Percentiles rank a stretch among this genome's conserved stretches.
Conservation (phyloP, 371 early-diverging fungal species). For the Gilbertella persicaria region DNA sequence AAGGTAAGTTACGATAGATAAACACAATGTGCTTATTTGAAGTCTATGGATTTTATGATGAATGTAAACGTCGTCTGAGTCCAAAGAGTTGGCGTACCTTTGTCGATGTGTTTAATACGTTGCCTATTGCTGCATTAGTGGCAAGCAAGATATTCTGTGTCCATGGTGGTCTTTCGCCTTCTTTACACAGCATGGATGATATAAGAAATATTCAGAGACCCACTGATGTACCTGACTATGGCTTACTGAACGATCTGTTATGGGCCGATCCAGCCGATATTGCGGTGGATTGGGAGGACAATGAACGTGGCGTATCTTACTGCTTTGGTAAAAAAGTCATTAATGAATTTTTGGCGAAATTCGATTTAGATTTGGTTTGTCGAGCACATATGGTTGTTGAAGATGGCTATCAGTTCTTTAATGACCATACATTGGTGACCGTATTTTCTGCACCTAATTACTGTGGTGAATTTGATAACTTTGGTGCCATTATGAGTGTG, state of each 20-base stretch:
- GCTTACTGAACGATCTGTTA: conserved; percentile 78
- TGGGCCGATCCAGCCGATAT: conserved; percentile 89
- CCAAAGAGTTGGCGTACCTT: conserved; percentile 97
- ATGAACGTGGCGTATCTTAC: conserved; percentile 96
- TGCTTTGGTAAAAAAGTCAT: conserved; percentile 92
- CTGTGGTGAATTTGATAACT: conserved; percentile 97
- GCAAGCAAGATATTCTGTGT: conserved; percentile 98
- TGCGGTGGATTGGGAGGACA: conserved; percentile 91
- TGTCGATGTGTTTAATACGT: conserved; percentile 97
- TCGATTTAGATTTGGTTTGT: conserved; percentile 92
- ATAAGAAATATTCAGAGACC: conserved; percentile 90
- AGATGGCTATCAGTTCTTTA: conserved; percentile 98
- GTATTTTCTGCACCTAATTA: conserved; percentile 98
- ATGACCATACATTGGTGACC: conserved; percentile 88
- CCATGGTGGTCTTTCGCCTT: conserved; percentile 90
- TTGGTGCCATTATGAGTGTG: conserved; percentile 94
- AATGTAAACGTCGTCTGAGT: conserved; percentile 96
- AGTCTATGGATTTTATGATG: conserved; percentile 99
- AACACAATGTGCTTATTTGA: no score
- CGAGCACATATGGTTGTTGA: conserved; percentile 96
- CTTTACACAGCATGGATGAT: conserved; percentile 86
- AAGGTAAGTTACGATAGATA: conserved; percentile 62
- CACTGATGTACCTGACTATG: conserved; percentile 97
- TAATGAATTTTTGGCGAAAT: conserved; percentile 75
- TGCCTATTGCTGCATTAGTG: conserved; percentile 96